Evolutionary conservation across 495 filamentous ascomycete genomes (phyloP), one percentile per base, ranked within the genome.

Genomic region (Endocarpon pusillum): DNA sequence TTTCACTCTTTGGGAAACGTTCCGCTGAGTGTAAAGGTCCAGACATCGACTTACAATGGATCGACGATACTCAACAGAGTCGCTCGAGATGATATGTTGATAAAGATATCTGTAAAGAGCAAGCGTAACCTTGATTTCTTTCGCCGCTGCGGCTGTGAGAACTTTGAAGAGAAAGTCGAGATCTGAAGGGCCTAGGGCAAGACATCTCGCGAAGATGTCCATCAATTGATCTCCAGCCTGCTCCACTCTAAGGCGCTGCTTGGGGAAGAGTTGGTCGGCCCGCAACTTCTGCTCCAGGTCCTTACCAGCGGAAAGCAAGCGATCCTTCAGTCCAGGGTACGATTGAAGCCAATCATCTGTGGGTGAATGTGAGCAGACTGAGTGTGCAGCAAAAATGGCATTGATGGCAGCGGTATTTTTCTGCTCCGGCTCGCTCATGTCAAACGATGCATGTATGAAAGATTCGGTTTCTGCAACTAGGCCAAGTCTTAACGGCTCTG

Each of bases 221-320:
- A 94, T 89, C 37, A 94, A 57, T 45, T 91, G 80, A 40, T 94
- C 84, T 11, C 77, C 75, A 9, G 81, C 81, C 53, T 94, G 86
- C 38, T 92, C 74, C 17, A 82, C 81, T 3, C 82, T 73, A n/a
- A 99, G 67, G 19, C 86, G 75, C 39, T 94, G 64, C 34, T 60
- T 64, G 3, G 74, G 58, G 3, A 78, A 70, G 15, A 96, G 54
- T 21, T 58, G 66, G 38, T 87, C 74, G n/a, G 47, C 49, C 22
- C 73, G 73, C 17, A 85, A 62, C 42, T 75, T 75, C 2, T 58
- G 61, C 42, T 92, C 74, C 10, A 96, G 51, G 12, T 81, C 75
- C 42, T 80, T 79, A 10, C 80, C 85, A 15, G 61, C 59, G 21
- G 53, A 48, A 21, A 93, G 60, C 16, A 89, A 58, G 39, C 76